Percentiles rank a stretch among this genome's conserved stretches.
These are phyloP conservation scores for Yamadazyma olivae DNA, from an alignment of 805 yeast genomes.

Conservation along the genomic window DNA sequence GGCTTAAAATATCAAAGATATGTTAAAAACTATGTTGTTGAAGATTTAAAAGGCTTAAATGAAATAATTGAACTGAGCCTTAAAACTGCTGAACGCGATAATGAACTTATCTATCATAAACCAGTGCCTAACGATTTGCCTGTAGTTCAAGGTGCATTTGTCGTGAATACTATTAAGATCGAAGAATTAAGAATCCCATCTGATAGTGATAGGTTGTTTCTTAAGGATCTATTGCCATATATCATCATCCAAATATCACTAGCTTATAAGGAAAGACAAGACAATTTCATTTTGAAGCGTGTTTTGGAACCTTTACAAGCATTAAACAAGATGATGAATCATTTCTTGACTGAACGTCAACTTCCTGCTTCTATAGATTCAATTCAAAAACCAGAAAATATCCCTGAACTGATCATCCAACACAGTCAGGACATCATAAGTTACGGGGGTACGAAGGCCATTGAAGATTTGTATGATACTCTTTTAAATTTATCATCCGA, in stretches of 20 bases:
- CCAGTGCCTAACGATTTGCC: conserved; percentile 53
- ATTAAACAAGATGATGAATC: conserved; percentile 42
- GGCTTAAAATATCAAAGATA: conserved; percentile 40
- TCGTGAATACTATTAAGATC: conserved; percentile 46
- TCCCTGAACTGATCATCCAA: conserved; percentile 57
- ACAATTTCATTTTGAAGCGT: conserved; percentile 46
- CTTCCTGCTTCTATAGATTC: conserved; percentile 65
- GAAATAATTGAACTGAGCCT: conserved; percentile 44
- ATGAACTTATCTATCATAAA: conserved; percentile 74
- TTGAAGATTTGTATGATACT: conserved; percentile 32
- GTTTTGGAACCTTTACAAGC: conserved; percentile 45
- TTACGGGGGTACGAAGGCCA: conserved; percentile 47
- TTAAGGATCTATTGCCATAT: conserved; percentile 65
- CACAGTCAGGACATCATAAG: conserved; percentile 53
- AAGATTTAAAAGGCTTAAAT: conserved; percentile 52
- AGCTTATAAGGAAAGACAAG: conserved; percentile 66
- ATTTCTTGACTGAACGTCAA: conserved; percentile 45
- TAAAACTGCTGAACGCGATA: conserved; percentile 66
- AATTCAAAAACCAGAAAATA: conserved; percentile 50
- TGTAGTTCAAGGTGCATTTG: conserved; percentile 45
- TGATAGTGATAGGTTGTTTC: conserved; percentile 25
- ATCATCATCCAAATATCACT: conserved; percentile 61
- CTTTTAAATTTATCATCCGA: conserved; percentile 41
- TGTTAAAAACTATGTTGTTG: conserved; percentile 41
- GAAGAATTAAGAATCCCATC: conserved; percentile 25